Evolutionary conservation across 148 eudicot genomes (phyloP), one percentile per base, ranked within the genome.

Genomic region (Beta vulgaris): DNA sequence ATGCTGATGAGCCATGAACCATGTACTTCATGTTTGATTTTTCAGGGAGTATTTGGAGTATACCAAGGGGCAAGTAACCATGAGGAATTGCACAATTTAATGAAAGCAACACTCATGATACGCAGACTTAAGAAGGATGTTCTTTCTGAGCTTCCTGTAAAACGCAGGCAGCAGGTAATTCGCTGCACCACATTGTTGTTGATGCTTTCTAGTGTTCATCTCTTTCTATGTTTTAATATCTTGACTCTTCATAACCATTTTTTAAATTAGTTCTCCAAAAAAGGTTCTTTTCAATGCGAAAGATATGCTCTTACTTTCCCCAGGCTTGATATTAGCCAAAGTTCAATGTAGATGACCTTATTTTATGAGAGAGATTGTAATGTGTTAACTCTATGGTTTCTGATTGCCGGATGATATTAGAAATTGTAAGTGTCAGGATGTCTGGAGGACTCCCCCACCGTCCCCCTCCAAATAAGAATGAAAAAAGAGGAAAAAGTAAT

Each of bases 51-150:
- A 2, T 95, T 95, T 86, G 98, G 98, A 78, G 40, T 81, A 73
- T 95, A 95, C 84, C 98, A 95, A 87, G 98, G 98, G 75, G 86
- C 98, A 71, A 95, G 97, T 84, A 95, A 95, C 80, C 96, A 88
- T 71, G 98, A 95, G 75, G 98, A 95, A 81, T 83, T 95, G 79
- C 97, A 95, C 88, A 92, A 86, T 86, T 76, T 95, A 69, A 90
- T 95, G 84, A 95, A 95, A 84, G 89, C 97, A 58, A 95, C 98
- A 12, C 79, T 95, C 76, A 95, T 95, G 98, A 95, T 95, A 69
- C 97, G 98, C 37, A 92, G 98, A 82, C 92, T 95, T 12, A 95
- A 95, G 76, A 95, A 89, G 77, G 98, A 95, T 53, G 98, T 95
- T 72, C 93, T 95, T 71, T 64, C 88, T 48, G 92, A 95, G 85